Conservation (phyloP, 345 rosid genomes). For the Odontarrhena argentea region DNA sequence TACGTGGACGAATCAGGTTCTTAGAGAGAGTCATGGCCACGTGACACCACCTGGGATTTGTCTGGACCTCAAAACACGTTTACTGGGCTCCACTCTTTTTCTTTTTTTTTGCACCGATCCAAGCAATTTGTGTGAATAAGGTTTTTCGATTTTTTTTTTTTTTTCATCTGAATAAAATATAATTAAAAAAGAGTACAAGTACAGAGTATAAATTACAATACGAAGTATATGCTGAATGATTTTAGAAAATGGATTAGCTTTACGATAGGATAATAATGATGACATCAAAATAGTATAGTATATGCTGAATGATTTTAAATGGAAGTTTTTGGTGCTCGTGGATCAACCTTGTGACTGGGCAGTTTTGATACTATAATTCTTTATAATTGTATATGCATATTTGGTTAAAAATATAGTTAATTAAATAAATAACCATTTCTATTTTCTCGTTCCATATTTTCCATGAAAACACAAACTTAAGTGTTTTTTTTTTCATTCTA, state of each 20-base stretch:
- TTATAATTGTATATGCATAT: too few relatives aligned
- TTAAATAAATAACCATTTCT: too few relatives aligned
- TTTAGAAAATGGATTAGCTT: background rate
- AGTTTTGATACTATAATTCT: background rate
- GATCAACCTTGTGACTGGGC: background rate
- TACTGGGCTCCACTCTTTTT: conserved; percentile 16
- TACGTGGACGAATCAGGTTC: conserved; percentile 39
- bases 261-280: conserved; percentile 7
- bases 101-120: background rate
- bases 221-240: too few relatives aligned
- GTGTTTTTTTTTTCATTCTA: too few relatives aligned
- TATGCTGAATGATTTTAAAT: background rate
- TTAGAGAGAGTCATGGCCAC: conserved; percentile 15
- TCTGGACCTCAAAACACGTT: conserved; percentile 24
- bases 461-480: too few relatives aligned
- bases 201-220: too few relatives aligned
- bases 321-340: background rate
- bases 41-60: conserved; percentile 38
- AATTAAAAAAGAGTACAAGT: too few relatives aligned
- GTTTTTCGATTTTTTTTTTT: background rate
- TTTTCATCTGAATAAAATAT: too few relatives aligned
- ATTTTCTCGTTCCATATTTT: too few relatives aligned
- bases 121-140: conserved; percentile 10
- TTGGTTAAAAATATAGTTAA: too few relatives aligned
- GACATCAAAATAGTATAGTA: background rate